phyloP scores from a whole-genome alignment of 225 moss, liverwort and hornwort species.

The Lunularia cruciata region DNA sequence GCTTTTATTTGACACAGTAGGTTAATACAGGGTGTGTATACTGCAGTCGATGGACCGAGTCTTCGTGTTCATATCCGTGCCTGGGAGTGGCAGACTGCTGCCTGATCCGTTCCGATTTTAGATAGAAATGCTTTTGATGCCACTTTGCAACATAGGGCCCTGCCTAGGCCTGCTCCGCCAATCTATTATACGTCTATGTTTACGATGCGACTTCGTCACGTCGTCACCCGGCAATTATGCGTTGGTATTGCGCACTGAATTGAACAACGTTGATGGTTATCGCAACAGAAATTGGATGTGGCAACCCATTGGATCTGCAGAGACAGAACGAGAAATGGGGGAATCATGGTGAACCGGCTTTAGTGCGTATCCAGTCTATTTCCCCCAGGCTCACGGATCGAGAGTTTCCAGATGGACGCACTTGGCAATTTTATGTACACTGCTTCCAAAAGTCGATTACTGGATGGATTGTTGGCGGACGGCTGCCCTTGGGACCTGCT shows the following conservation, averaged over 20 bases:
- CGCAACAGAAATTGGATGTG: conserved; percentile 22
- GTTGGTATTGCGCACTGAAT: conserved; percentile 19
- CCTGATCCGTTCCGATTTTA: conserved; percentile 31
- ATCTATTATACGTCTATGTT: too few species aligned
- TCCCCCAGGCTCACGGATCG: conserved; percentile 21
- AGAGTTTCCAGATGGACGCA: conserved; percentile 18
- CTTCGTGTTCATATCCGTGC: conserved; percentile 11
- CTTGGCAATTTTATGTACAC: neutral
- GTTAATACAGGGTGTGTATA: conserved; percentile 18
- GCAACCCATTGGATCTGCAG: conserved; percentile 29
- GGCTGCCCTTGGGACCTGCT: conserved; percentile 17
- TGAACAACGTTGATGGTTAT: conserved; percentile 24
- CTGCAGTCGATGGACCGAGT: conserved; percentile 18
- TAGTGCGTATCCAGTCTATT: conserved; percentile 13
- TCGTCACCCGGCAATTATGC: conserved; percentile 26
- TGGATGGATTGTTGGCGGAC: conserved; percentile 19
- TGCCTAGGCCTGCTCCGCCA: conserved; percentile 27
- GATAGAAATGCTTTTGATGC: conserved; percentile 35
- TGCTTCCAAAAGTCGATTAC: conserved; percentile 5
- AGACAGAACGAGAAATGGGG: conserved; percentile 24
- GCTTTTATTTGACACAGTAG: conserved; percentile 19
- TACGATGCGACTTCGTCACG: conserved; percentile 21
- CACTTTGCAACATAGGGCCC: conserved; percentile 22
- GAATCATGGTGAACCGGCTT: conserved; percentile 28
- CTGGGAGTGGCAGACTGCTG: conserved; percentile 31